A percentile compares a stretch with the other conserved stretches of the same genome.
These are phyloP conservation scores for Lactarius trivialis DNA, from an alignment of 768 basidiomycete genomes.

Conservation along the genomic window DNA sequence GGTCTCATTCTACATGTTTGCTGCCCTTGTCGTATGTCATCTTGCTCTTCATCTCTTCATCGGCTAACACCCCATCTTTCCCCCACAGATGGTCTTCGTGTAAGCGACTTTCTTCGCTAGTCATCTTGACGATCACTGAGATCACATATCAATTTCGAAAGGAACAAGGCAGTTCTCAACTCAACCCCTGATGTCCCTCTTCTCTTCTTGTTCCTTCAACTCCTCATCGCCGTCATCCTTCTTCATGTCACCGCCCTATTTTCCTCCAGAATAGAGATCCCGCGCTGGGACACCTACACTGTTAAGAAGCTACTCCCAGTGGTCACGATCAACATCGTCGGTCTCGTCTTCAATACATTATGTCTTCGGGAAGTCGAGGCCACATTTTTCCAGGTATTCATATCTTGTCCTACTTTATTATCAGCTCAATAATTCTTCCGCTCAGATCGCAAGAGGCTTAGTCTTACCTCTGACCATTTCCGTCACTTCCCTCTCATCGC, in stretches of 20 bases:
- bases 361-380: conserved; percentile 76
- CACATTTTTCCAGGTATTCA: conserved; percentile 66
- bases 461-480: conserved; percentile 77
- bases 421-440: not conserved
- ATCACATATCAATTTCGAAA: conserved; percentile 26
- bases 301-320: conserved; percentile 58
- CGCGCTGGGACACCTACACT: conserved; percentile 42
- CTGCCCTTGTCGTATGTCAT: conserved; percentile 61
- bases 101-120: conserved; percentile 25
- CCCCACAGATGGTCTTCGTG: conserved; percentile 52
- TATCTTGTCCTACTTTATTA: not conserved
- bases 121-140: conserved; percentile 4
- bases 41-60: not conserved
- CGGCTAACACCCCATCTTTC: conserved; percentile 14
- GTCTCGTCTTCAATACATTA: conserved; percentile 72
- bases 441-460: conserved; percentile 76
- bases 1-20: conserved; percentile 70
- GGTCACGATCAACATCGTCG: conserved; percentile 62
- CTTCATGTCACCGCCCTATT: conserved; percentile 49
- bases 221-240: conserved; percentile 60
- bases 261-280: conserved; percentile 48
- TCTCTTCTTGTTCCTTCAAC: conserved; percentile 59
- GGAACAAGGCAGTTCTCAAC: conserved; percentile 72
- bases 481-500: conserved; percentile 57
- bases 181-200: conserved; percentile 60